Base-by-base conservation (phyloP, 2,329 filamentous ascomycete species). In the Zasmidium angulare region DNA sequence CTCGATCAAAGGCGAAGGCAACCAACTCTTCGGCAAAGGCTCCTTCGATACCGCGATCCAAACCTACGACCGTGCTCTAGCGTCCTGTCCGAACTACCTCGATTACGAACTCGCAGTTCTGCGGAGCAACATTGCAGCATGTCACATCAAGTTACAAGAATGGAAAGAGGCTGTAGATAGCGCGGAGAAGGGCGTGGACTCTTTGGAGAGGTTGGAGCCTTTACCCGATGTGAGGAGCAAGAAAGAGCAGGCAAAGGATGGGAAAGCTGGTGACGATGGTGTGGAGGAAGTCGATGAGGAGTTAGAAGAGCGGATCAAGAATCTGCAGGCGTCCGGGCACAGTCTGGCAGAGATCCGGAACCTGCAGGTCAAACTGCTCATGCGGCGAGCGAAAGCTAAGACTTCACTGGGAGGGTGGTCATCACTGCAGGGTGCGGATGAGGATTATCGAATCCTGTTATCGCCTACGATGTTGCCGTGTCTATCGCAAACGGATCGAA, bases 91-190 rank as follows among this genome's bases (percentile, higher is more conserved):
- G 1, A 87, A 86, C 64, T 96, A 96, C 72, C 84, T 96, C 23
- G 87, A 93, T 72, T 96, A 91, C 77, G 91, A 96, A 67, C 82
- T 93, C 63, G 91, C 93, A 23, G 90, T 98, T 10, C 81, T 98
- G 4, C 86, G 88, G 60, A 92, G 89, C 72, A 98, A 98, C 78
- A 88, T 97, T 65, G 85, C 93, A 1, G 93, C 93, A 10, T 96
- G 92, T 72, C 86, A 96, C 68, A 75, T 98, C 56, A 96, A 96
- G 73, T 80, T 96, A 2, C 82, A 87, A 61, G 88, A 93, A 62
- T 97, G 92, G 90, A 91, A 93, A 66, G 86, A 90, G 26, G 90
- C 91, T 10, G 83, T 92, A 47, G 87, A 88, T 51, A 82, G 85
- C 10, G 92, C 93, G 0, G 89, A 86, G 0, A 81, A 84, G 11